Evolutionary conservation across 306 rosid species (phyloP).

Genomic region (Ochetophila trinervis): DNA sequence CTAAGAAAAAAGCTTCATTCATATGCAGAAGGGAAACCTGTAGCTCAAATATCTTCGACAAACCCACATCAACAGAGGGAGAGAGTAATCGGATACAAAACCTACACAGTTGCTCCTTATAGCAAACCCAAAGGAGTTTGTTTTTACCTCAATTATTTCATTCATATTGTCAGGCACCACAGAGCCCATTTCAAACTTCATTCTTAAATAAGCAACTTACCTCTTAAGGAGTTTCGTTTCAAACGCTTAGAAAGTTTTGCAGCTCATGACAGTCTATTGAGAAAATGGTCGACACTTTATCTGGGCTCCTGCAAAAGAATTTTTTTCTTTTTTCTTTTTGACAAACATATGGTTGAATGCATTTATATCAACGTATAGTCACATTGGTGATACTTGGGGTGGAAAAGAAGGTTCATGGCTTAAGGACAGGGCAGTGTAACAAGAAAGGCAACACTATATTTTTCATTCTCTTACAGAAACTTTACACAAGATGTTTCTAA

Average conservation of each 20-base stretch:
- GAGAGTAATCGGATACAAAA: not conserved
- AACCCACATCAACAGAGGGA: not conserved
- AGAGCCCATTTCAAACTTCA: not conserved
- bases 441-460: slow-evolving; percentile 63
- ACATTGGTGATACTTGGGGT: slow-evolving; percentile 5
- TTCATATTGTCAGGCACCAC: not conserved
- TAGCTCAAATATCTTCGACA: not conserved
- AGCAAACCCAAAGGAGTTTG: not conserved
- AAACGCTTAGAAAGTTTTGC: not conserved
- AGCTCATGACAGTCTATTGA: not conserved
- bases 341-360: too few relatives aligned
- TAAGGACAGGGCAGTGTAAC: slow-evolving; percentile 11
- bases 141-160: not conserved
- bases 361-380: not conserved
- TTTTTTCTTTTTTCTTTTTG: too few relatives aligned
- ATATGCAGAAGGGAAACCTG: not conserved
- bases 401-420: slow-evolving; percentile 18
- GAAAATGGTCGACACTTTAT: too few relatives aligned
- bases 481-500: slow-evolving; percentile 62
- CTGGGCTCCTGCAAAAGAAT: not conserved
- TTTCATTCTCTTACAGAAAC: slow-evolving; percentile 63
- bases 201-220: not conserved
- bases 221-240: not conserved
- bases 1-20: too few relatives aligned
- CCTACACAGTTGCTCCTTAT: not conserved